A percentile compares a stretch with the other conserved stretches of the same genome.
These are phyloP conservation scores for Nemania serpens DNA, from an alignment of 2,329 filamentous ascomycete species.

Conservation along the genomic window DNA sequence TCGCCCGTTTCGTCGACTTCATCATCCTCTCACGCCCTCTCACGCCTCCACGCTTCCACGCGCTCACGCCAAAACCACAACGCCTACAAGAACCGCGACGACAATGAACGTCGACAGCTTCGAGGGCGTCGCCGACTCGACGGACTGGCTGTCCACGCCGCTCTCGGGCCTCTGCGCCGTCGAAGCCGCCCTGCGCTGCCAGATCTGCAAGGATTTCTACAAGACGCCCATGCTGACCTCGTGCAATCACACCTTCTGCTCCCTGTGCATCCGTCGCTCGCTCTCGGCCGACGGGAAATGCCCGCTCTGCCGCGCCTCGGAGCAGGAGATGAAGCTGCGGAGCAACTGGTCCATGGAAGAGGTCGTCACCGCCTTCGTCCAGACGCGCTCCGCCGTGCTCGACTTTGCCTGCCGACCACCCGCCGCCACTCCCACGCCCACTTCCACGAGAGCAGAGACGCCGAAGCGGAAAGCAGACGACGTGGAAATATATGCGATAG, in stretches of 20 bases:
- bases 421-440: too few relatives aligned
- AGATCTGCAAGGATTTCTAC: constrained; percentile 98
- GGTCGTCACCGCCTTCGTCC: constrained; percentile 77
- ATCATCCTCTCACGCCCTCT: too few relatives aligned
- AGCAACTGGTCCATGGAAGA: constrained; percentile 87
- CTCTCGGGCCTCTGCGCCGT: constrained; percentile 69
- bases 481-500: constrained; percentile 32
- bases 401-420: constrained; percentile 62
- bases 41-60: not conserved
- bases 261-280: constrained; percentile 87
- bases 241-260: constrained; percentile 96
- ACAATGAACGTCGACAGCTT: constrained; percentile 34
- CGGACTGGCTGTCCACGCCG: constrained; percentile 79
- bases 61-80: too few relatives aligned
- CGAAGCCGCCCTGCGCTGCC: constrained; percentile 86
- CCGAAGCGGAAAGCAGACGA: constrained; percentile 59
- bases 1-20: not conserved
- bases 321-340: constrained; percentile 83
- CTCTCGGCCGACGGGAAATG: constrained; percentile 85
- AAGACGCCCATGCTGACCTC: constrained; percentile 92
- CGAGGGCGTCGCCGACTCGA: constrained; percentile 70
- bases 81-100: not conserved
- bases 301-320: constrained; percentile 76
- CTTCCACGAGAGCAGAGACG: constrained; percentile 32
- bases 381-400: constrained; percentile 65